Conservation (phyloP, 768 basidiomycete species). For the Mycena epipterygia region DNA sequence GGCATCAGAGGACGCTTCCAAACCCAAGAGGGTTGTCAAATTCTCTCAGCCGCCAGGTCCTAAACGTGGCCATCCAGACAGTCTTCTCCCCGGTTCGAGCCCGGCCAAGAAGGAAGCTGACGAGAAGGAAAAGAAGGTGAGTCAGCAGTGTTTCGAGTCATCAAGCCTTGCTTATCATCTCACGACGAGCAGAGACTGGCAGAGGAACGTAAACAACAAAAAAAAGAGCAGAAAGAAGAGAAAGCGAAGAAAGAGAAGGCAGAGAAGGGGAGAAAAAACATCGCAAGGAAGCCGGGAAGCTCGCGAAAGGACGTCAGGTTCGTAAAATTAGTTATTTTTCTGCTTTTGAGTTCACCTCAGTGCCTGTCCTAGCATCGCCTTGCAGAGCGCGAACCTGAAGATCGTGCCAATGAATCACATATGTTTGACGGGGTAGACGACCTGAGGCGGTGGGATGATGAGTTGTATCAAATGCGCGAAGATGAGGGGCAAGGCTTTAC, state of each 20-base stretch:
- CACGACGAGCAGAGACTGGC: background rate
- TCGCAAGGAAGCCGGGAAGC: background rate
- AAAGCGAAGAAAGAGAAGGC: background rate
- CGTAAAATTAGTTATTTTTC: background rate
- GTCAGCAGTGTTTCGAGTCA: background rate
- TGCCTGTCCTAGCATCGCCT: background rate
- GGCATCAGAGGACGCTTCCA: background rate
- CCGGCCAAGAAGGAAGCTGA: background rate
- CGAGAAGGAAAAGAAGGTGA: background rate
- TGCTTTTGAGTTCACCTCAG: background rate
- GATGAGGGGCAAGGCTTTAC: conserved; percentile 1
- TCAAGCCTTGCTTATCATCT: background rate
- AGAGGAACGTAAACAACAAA: background rate
- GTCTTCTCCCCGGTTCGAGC: conserved; percentile 2
- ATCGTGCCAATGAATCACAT: background rate
- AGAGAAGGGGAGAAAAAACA: background rate
- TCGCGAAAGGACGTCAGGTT: background rate
- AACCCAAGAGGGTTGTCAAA: background rate
- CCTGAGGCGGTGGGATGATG: background rate
- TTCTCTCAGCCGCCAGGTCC: conserved; percentile 8
- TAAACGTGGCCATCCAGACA: background rate
- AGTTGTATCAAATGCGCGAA: background rate
- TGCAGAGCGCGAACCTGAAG: background rate
- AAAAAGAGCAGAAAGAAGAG: background rate
- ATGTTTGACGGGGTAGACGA: background rate